Percentiles rank a stretch among this genome's conserved stretches.
Conservation (phyloP, 495 filamentous ascomycete species). For the Parathielavia appendiculata region DNA sequence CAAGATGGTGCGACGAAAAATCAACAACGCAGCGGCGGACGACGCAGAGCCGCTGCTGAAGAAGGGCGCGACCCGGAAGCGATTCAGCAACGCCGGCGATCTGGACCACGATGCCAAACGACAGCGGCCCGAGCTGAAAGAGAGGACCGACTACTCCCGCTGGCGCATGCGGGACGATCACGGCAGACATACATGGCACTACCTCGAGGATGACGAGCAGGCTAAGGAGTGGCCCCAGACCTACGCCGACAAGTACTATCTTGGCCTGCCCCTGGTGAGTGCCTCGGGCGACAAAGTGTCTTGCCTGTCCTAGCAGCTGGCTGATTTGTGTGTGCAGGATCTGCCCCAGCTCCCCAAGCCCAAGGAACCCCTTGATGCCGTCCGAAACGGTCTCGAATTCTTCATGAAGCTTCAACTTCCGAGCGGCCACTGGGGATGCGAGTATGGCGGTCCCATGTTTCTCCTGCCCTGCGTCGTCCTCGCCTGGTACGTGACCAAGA, state of each 20-base stretch:
- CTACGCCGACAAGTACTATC: constrained; percentile 73
- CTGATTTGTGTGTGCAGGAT: constrained; percentile 44
- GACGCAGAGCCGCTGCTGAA: constrained; percentile 13
- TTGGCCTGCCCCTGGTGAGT: constrained; percentile 57
- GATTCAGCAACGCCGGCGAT: constrained; percentile 27
- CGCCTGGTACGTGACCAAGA: constrained; percentile 87
- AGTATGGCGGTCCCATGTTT: constrained; percentile 89
- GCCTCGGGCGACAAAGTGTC: constrained; percentile 4
- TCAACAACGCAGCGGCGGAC: constrained; percentile 1
- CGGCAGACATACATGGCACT: constrained; percentile 89
- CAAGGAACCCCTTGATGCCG: constrained; percentile 67
- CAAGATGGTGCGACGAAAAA: constrained; percentile 24
- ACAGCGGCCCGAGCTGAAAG: constrained; percentile 35
- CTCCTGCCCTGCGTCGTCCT: constrained; percentile 80
- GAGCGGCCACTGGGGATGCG: constrained; percentile 91
- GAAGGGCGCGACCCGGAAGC: constrained; percentile 32
- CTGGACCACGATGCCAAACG: constrained; percentile 25
- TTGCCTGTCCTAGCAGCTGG: not conserved
- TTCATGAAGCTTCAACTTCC: constrained; percentile 85
- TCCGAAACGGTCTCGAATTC: constrained; percentile 79
- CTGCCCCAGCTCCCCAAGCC: constrained; percentile 66
- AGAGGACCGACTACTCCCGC: constrained; percentile 66
- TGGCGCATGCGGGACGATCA: constrained; percentile 82
- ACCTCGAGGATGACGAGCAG: constrained; percentile 74
- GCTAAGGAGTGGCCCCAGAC: constrained; percentile 77